phyloP scores from a whole-genome alignment of 805 yeast genomes.

The Yarrowia keelungensis region DNA sequence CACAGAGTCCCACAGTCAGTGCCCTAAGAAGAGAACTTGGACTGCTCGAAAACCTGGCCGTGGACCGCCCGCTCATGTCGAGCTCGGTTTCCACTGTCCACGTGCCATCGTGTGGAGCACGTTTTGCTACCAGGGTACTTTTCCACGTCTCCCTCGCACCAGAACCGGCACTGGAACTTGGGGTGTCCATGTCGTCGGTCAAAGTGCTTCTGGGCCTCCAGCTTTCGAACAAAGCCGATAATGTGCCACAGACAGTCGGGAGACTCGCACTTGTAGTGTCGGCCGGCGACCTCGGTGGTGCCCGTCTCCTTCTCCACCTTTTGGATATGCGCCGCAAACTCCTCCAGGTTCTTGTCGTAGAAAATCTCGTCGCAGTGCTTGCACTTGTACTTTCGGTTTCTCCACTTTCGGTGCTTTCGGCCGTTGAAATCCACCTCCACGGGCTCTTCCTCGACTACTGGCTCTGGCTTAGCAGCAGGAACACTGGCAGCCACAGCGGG shows the following conservation, averaged over 20 bases:
- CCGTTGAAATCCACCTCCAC: slow-evolving; percentile 42
- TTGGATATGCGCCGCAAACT: slow-evolving; percentile 42
- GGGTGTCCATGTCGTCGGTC: slow-evolving; percentile 47
- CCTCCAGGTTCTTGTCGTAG: slow-evolving; percentile 42
- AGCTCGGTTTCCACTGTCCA: slow-evolving; percentile 46
- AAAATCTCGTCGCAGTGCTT: slow-evolving; percentile 42
- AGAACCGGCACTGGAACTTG: slow-evolving; percentile 46
- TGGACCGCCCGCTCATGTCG: slow-evolving; percentile 47
- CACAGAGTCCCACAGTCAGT: neutral
- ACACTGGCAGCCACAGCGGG: neutral
- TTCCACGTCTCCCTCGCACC: slow-evolving; percentile 44
- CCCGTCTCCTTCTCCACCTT: slow-evolving; percentile 41
- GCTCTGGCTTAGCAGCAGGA: neutral
- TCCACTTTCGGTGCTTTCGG: slow-evolving; percentile 43
- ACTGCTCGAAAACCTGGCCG: slow-evolving; percentile 41
- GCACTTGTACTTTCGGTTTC: slow-evolving; percentile 43
- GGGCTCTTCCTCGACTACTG: slow-evolving; percentile 6
- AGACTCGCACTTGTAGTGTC: slow-evolving; percentile 46
- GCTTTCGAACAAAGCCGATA: slow-evolving; percentile 47
- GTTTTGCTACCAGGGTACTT: slow-evolving; percentile 44
- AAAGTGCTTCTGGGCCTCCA: slow-evolving; percentile 46
- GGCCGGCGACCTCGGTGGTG: slow-evolving; percentile 40
- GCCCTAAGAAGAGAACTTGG: slow-evolving; percentile 27
- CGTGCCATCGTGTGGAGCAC: slow-evolving; percentile 47
- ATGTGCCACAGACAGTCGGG: slow-evolving; percentile 45